Base-by-base conservation (phyloP, 768 basidiomycete genomes). In the Pulveroboletus sp. region DNA sequence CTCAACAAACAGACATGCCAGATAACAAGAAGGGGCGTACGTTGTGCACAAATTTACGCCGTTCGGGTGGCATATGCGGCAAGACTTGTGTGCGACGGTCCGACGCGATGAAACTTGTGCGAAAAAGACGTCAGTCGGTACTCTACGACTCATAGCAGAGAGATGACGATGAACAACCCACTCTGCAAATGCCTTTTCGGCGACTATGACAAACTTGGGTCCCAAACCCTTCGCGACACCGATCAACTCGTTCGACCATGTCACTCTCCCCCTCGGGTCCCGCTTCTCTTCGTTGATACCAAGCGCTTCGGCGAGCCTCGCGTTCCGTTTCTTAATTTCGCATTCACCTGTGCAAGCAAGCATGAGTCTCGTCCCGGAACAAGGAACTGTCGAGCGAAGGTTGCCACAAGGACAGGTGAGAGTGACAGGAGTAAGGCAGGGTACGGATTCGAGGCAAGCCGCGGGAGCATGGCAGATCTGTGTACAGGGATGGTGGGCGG, bases 401-500 rank as follows among this genome's bases (percentile, higher is more conserved):
- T 93, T 79, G 0, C 91, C 90, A 62, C 95, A 98, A 0, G 87
- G 73, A 62, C 95, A 98, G 0, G 78, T 73, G 34, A 94, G 73
- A 3, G 75, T 80, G 45, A 93, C 74, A 10, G 80, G 64, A 1
- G 83, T 67, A 22, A 76, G 76, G 61, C 95, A 99, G 2, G 93
- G 83, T 10, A 85, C 79, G 3, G 79, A 75, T 68, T 96, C 90
- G 6, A 84, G 74, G 65, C 96, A 98, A 10, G 80, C 70, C 0
- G 91, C 77, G 0, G 96, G 96, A 2, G 93, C 93, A 58, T 98
- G 96, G 63, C 95, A 97, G 0, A 81, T 74, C 2, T 73, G 72
- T 1, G 80, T 82, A 62, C 89, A 96, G 0, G 88, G 83, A 55
- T 96, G 93, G 9, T 77, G 73, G 6, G 73, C 73, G 1, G 86